Percentiles rank a stretch among this genome's conserved stretches.
Conservation (phyloP, 2,329 filamentous ascomycete species). For the Nemania sp. region DNA sequence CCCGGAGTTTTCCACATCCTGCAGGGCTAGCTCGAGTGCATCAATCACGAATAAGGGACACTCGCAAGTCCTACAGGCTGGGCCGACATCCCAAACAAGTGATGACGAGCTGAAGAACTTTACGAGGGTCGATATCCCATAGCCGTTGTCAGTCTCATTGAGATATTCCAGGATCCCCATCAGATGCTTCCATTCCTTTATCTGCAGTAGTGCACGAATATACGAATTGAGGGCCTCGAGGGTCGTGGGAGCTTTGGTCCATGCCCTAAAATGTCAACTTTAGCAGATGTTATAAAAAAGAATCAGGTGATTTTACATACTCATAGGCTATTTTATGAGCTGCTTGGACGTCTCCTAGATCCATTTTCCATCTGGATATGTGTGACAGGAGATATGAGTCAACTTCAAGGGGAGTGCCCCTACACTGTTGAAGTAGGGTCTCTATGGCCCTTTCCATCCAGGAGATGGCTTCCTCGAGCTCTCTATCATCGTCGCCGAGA, state of each 20-base stretch:
- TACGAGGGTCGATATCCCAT: constrained; percentile 9
- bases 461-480: constrained; percentile 15
- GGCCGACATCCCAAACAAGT: constrained; percentile 1
- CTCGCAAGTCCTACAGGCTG: neutral
- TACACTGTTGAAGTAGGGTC: constrained; percentile 15
- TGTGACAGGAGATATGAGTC: constrained; percentile 19
- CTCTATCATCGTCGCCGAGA: constrained; percentile 10
- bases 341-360: neutral
- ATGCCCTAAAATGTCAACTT: constrained; percentile 12
- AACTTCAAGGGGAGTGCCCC: constrained; percentile 13
- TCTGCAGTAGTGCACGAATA: constrained; percentile 2
- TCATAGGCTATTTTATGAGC: constrained; percentile 14
- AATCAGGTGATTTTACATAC: neutral
- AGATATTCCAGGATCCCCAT: constrained; percentile 12
- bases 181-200: constrained; percentile 2
- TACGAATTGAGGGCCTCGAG: neutral
- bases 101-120: constrained; percentile 5
- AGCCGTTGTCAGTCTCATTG: neutral
- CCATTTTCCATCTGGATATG: constrained; percentile 13
- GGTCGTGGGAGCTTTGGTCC: constrained; percentile 10
- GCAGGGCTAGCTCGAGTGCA: constrained; percentile 14
- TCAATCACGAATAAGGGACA: constrained; percentile 1
- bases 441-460: constrained; percentile 21
- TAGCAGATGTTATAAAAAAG: neutral
- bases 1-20: constrained; percentile 13